Evolutionary conservation across 2,329 filamentous ascomycete species (phyloP), one percentile per base, ranked within the genome.

Genomic region (Hypoxylon sp.): DNA sequence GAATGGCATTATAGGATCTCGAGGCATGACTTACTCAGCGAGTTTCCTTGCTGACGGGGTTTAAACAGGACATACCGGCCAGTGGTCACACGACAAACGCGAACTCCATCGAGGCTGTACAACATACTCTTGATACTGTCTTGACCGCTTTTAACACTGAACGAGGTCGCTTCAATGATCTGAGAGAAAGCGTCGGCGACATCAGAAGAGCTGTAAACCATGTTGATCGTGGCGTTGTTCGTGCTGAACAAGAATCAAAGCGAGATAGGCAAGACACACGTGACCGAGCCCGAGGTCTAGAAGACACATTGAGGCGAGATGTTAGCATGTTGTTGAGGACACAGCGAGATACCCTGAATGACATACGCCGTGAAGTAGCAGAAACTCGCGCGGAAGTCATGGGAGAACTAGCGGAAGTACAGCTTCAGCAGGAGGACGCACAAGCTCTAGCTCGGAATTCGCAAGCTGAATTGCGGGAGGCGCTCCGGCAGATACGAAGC

Each of bases 1-100:
- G 13, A 50, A 30, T 32, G 46, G 46, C 46, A 50, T 13, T 50
- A 50, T 50, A 50, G 46, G 46, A 50, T 50, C n/a, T 30, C 46
- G 46, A 50, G 23, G 14, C 14, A 30, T 32, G 46, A 30, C 46
- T 30, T 50, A 50, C 46, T 50, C 46, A 32, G 46, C 46, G 25
- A 32, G 38, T 43, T 32, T 17, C 6, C 28, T 50, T 50, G 46
- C 46, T 50, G 46, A 50, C 46, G 46, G 46, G 46, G 25, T 32
- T n/a, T 28, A 25, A 50, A 50, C 46, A 50, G 46, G 17, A 43
- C n/a, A 19, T 21, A 21, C 17, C 38, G 21, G 5, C 13, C 34
- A 38, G 13, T 38, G 14, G 5, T 14, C 2, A 13, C 2, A 23
- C 46, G 28, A 19, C 46, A 13, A 9, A 21, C n/a, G 17, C 17